Percentiles rank a stretch among this genome's conserved stretches.
These are phyloP conservation scores for Boletus rubroflammeus DNA, from an alignment of 768 basidiomycete species.

Conservation along the genomic window DNA sequence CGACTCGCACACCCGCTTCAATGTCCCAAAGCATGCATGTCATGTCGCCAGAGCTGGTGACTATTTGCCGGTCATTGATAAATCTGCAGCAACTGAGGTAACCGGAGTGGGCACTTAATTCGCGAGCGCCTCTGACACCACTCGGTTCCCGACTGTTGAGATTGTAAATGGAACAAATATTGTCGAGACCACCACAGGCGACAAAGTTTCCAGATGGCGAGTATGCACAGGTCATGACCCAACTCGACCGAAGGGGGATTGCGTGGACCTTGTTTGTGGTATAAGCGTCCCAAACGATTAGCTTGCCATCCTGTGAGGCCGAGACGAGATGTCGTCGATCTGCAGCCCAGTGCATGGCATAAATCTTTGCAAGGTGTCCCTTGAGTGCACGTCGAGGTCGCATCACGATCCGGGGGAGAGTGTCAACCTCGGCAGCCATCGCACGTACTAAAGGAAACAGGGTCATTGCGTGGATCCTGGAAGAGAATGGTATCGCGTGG, in stretches of 20 bases:
- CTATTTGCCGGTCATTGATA: constrained; percentile 97
- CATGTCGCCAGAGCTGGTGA: constrained; percentile 98
- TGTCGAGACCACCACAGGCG: constrained; percentile 97
- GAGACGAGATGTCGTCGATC: constrained; percentile 98
- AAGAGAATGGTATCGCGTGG: constrained; percentile 1
- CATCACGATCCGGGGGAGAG: constrained; percentile 95
- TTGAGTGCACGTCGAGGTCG: constrained; percentile 91
- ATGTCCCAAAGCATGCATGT: constrained; percentile 99
- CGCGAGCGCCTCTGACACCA: constrained; percentile 86
- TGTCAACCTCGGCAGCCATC: constrained; percentile 97
- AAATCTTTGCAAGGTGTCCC: constrained; percentile 98
- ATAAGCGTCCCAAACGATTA: constrained; percentile 99
- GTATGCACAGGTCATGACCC: constrained; percentile 99
- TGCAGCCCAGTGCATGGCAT: constrained; percentile 99
- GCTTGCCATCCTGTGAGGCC: constrained; percentile 98
- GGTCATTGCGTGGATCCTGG: constrained; percentile 13
- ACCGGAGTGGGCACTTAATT: constrained; percentile 95
- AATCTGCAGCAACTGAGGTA: constrained; percentile 98
- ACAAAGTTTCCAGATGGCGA: constrained; percentile 96
- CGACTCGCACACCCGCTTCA: constrained; percentile 94
- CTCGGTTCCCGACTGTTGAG: constrained; percentile 71
- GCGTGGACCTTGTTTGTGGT: constrained; percentile 99
- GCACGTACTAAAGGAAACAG: constrained; percentile 67
- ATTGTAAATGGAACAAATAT: constrained; percentile 98
- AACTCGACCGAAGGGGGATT: constrained; percentile 94